Percentiles rank a stretch among this genome's conserved stretches.
Evolutionary conservation across 192 early-diverging fungal species (phyloP).

Genomic region (Entomortierella lignicola): DNA sequence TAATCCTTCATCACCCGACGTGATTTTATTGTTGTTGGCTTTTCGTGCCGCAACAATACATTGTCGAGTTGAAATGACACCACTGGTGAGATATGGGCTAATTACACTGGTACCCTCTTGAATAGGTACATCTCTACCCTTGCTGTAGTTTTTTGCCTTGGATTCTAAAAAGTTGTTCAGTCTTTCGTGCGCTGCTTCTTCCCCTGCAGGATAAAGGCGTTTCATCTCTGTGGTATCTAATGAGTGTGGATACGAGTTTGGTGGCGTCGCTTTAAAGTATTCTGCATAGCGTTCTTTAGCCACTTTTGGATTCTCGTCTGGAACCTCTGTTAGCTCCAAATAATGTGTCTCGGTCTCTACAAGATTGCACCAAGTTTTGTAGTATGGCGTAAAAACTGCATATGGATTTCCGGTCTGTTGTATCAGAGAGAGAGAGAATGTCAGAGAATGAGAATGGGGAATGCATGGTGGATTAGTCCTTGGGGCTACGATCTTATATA

Average conservation of each 20-base stretch:
- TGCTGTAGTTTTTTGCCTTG: constrained; percentile 54
- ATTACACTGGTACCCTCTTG: constrained; percentile 55
- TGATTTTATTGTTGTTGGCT: constrained; percentile 60
- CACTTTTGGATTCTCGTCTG: constrained; percentile 19
- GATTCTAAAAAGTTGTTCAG: constrained; percentile 51
- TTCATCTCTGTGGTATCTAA: constrained; percentile 18
- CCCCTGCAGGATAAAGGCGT: constrained; percentile 59
- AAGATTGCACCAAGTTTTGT: constrained; percentile 46
- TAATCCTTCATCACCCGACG: constrained; percentile 61
- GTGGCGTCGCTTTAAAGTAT: constrained; percentile 5
- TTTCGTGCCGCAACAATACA: constrained; percentile 58
- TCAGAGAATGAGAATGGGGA: too few relatives aligned
- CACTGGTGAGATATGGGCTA: constrained; percentile 66
- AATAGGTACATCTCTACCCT: constrained; percentile 57
- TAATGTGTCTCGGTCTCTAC: constrained; percentile 38
- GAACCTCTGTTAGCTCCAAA: constrained; percentile 11
- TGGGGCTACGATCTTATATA: too few relatives aligned
- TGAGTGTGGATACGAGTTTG: constrained; percentile 22
- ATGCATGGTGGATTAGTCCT: too few relatives aligned
- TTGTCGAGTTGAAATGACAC: constrained; percentile 61
- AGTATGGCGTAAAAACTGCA: constrained; percentile 41
- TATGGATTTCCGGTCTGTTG: constrained; percentile 50
- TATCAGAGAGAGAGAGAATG: too few relatives aligned
- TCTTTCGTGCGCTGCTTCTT: constrained; percentile 55
- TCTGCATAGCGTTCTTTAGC: constrained; percentile 16